phyloP scores from a whole-genome alignment of 768 basidiomycete species.

The Termitomyces titanicus region DNA sequence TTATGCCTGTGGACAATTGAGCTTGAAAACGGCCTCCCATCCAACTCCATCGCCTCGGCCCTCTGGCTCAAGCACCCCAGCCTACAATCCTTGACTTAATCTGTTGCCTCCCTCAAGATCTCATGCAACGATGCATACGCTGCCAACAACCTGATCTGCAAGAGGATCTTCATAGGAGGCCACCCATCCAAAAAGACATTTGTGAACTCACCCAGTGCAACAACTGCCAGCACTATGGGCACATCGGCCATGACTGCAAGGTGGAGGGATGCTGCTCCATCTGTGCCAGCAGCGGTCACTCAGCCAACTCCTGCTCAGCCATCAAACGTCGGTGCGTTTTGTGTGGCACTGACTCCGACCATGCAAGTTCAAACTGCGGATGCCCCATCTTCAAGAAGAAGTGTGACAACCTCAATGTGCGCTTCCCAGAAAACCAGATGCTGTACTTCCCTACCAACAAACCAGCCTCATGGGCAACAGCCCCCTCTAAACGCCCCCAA shows the following conservation, averaged over 20 bases:
- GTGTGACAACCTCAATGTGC: background rate
- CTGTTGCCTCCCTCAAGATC: background rate
- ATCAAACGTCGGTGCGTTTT: background rate
- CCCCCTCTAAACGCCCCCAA: no score
- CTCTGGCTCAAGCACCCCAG: background rate
- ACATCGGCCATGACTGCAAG: background rate
- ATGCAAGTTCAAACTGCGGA: background rate
- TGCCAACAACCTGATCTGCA: background rate
- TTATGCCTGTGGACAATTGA: background rate
- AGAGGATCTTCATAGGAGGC: background rate
- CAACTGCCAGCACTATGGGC: slow-evolving; percentile 2
- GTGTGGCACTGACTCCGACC: background rate
- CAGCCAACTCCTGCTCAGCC: background rate
- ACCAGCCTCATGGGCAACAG: background rate
- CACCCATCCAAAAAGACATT: background rate
- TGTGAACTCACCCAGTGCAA: background rate
- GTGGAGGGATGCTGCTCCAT: background rate
- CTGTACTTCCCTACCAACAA: slow-evolving; percentile 7
- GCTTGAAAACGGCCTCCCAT: background rate
- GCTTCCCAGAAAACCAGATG: slow-evolving; percentile 5
- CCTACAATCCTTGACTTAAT: background rate
- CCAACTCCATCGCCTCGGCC: background rate
- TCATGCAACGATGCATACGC: background rate
- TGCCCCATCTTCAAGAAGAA: background rate
- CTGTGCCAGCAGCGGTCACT: background rate